Evolutionary conservation across 1,284 basidiomycete genomes (phyloP), one percentile per base, ranked within the genome.

Genomic region (Ceratobasidium sp.): DNA sequence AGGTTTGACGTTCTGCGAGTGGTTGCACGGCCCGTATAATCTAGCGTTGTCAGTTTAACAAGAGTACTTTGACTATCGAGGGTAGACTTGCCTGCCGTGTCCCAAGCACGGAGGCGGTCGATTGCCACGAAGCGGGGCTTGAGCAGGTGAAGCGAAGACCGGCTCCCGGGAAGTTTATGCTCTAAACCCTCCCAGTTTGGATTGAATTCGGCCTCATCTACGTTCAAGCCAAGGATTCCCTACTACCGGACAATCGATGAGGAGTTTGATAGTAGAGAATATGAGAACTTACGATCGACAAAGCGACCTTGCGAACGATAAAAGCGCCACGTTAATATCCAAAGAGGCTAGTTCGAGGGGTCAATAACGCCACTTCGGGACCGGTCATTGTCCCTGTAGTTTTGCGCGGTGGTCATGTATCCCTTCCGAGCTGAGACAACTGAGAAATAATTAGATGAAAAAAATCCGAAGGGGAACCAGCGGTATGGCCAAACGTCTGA

Each of bases 231-330:
- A 18, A 64, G 52, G 16, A 41, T 38, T 30, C 33, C 62, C 74
- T 76, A 5, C 30, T 2, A 2, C 3, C 4, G 30, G 54, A 55
- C 2, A 27, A 23, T 20, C 12, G 0, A 6, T 10, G 12, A n/a
- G 18, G 6, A n/a, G 18, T 2, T 4, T 6, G 50, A n/a, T 18
- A 6, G 1, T n/a, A n/a, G 3, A 52, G n/a, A 52, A n/a, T 52
- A 1, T 60, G 20, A 27, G 23, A 10, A 75, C 78, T 44, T 60
- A 78, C 78, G 30, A 79, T 78, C 2, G 78, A 38, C 5, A 44
- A 59, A 12, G 78, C 78, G 23, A 79, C 78, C 54, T 78, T 79
- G 30, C 78, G 77, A 30, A 68, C 78, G 30, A 71, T 78, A 46
- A 79, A 79, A 27, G 78, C 78, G 12, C 78, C 78, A 16, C 74